Conservation (phyloP, 768 basidiomycete genomes). For the Rubroboletus satanas region DNA sequence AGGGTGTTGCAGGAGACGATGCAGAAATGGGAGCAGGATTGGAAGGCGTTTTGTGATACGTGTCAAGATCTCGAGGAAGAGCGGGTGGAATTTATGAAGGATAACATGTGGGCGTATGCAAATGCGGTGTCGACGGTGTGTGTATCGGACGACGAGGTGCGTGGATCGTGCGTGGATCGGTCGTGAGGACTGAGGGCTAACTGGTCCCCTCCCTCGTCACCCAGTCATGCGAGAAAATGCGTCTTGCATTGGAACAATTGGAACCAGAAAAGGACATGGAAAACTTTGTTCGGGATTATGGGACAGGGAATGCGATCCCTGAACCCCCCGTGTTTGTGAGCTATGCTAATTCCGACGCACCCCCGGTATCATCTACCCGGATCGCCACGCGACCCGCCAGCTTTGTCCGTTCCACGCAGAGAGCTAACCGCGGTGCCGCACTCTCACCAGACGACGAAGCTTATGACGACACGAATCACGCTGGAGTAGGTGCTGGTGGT, state of each 20-base stretch:
- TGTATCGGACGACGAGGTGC: slow-evolving; percentile 91
- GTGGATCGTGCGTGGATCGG: slow-evolving; percentile 21
- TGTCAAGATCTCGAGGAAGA: slow-evolving; percentile 97
- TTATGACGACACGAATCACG: slow-evolving; percentile 46
- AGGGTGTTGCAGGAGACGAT: slow-evolving; percentile 74
- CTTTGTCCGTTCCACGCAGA: slow-evolving; percentile 44
- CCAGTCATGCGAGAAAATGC: slow-evolving; percentile 88
- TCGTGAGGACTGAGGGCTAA: background rate
- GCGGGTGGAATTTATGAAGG: slow-evolving; percentile 91
- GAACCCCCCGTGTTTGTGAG: slow-evolving; percentile 87
- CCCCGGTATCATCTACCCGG: slow-evolving; percentile 55
- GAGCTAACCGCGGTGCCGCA: slow-evolving; percentile 24
- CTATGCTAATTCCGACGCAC: slow-evolving; percentile 64
- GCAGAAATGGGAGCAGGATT: slow-evolving; percentile 86
- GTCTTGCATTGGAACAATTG: slow-evolving; percentile 82
- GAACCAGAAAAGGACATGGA: slow-evolving; percentile 88
- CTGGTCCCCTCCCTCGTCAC: background rate
- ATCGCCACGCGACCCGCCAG: slow-evolving; percentile 55
- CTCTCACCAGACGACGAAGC: slow-evolving; percentile 44
- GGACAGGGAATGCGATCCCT: slow-evolving; percentile 84
- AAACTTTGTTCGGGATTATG: slow-evolving; percentile 82
- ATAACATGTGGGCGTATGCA: slow-evolving; percentile 93
- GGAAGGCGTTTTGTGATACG: slow-evolving; percentile 92
- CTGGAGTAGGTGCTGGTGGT: slow-evolving; percentile 70
- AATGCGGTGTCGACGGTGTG: slow-evolving; percentile 96